Base-by-base conservation (phyloP, 2,329 filamentous ascomycete genomes). In the Fusarium sublunatum region DNA sequence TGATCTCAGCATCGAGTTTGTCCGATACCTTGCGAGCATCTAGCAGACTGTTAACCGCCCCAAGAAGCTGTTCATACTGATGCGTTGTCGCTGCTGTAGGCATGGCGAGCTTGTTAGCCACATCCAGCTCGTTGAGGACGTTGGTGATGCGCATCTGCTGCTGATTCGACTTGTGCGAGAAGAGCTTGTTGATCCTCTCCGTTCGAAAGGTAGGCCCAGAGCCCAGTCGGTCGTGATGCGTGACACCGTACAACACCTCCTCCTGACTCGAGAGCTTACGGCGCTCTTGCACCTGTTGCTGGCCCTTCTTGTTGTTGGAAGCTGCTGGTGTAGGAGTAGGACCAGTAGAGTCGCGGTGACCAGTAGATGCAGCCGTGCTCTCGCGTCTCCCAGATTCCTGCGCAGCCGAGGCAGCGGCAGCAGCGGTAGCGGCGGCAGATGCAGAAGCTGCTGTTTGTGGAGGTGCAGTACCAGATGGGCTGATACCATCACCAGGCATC, bases 151-250 rank as follows among this genome's bases (percentile, higher is more conserved):
- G 90, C 59, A 87, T 77, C 65, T 91, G 91, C 73, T 93, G 91
- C 59, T 90, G 86, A 50, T 89, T 86, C 13, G 86, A 90, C 78
- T 93, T 93, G 64, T 90, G 90, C 34, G 88, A 87, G 53, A 92
- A 89, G 24, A 92, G 85, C 75, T 93, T 93, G 67, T 89, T 88
- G 56, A 94, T 86, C 74, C 87, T 89, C 69, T 94, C 91, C 26
- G 92, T 92, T 11, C 94, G 91, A 83, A 98, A 98, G 12, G 91
- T 90, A 32, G 97, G 91, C 7, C 95, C 94, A 8, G 89, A 90
- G 2, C 90, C 88, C 35, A 97, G 83, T 26, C 94, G 91, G 53
- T 98, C 94, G 73, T 94, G 90, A 65, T 91, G 88, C 7, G 90
- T 86, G 9, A 99, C 90, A 62, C 94, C 95, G 72, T 94, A 98